Conservation (phyloP, 2,329 filamentous ascomycete genomes). For the Aspergillus pseudoglaucus region DNA sequence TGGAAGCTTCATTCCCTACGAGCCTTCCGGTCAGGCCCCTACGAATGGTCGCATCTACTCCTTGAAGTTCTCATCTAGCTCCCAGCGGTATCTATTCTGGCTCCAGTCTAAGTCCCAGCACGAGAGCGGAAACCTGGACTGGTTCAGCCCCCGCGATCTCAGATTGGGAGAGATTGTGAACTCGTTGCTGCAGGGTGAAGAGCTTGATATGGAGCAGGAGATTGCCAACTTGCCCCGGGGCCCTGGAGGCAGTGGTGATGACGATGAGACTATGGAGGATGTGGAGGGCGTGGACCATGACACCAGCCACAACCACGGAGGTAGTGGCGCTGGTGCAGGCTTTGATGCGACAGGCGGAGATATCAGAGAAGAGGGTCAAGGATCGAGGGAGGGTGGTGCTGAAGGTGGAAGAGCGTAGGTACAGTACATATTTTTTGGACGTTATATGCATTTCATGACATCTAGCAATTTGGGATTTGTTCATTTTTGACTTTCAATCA, state of each 20-base stretch:
- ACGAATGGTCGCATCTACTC: constrained; percentile 85
- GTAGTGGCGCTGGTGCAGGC: constrained; percentile 72
- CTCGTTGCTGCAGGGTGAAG: constrained; percentile 76
- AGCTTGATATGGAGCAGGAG: constrained; percentile 70
- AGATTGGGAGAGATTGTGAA: constrained; percentile 87
- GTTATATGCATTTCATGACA: neutral
- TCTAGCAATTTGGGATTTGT: constrained; percentile 1
- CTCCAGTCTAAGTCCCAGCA: constrained; percentile 84
- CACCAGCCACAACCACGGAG: constrained; percentile 51
- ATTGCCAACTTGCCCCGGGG: constrained; percentile 56
- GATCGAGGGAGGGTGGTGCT: constrained; percentile 82
- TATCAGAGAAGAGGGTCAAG: constrained; percentile 80
- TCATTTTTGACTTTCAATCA: neutral
- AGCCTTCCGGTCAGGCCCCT: constrained; percentile 54
- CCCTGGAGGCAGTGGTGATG: constrained; percentile 48
- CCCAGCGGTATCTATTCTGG: constrained; percentile 91
- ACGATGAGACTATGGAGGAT: constrained; percentile 74
- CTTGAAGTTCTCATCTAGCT: constrained; percentile 89
- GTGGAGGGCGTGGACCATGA: constrained; percentile 58
- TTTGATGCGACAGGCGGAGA: constrained; percentile 85
- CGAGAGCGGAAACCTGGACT: constrained; percentile 61
- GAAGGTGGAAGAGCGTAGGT: constrained; percentile 99
- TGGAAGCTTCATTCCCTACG: constrained; percentile 78
- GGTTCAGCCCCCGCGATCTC: constrained; percentile 77
- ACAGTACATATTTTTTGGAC: constrained; percentile 52